Percentiles rank a stretch among this genome's conserved stretches.
Conservation (phyloP, 352 stramenopile genomes). For the Pythium grandisporangium region DNA sequence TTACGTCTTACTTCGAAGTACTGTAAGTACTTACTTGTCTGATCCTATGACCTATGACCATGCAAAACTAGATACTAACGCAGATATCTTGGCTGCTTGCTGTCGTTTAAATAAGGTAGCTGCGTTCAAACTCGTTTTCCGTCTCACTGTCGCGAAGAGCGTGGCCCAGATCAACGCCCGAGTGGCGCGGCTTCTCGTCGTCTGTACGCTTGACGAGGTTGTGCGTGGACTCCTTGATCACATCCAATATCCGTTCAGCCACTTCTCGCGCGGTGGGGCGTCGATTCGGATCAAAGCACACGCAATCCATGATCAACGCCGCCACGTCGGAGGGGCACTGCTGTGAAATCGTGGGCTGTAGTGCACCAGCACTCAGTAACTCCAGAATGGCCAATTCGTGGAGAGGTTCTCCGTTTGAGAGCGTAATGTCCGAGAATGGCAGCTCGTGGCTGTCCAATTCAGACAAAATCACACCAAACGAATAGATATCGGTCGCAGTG, state of each 20-base stretch:
- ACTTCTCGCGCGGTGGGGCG: slow-evolving; percentile 32
- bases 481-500: slow-evolving; percentile 53
- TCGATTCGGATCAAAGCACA: slow-evolving; percentile 29
- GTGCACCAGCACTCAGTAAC: slow-evolving; percentile 32
- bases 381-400: slow-evolving; percentile 38
- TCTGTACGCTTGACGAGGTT: too few species aligned
- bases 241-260: slow-evolving; percentile 27
- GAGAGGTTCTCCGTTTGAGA: slow-evolving; percentile 42
- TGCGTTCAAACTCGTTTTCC: too few species aligned
- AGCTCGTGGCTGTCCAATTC: slow-evolving; percentile 65
- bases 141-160: too few species aligned
- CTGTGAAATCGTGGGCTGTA: slow-evolving; percentile 38
- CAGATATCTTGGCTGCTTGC: too few species aligned
- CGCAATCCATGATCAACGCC: slow-evolving; percentile 38
- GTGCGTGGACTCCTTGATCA: too few species aligned
- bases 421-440: slow-evolving; percentile 49
- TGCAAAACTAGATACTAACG: too few species aligned
- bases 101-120: too few species aligned
- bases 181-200: too few species aligned
- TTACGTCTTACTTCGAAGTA: too few species aligned
- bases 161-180: too few species aligned
- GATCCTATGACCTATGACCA: too few species aligned
- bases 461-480: slow-evolving; percentile 59
- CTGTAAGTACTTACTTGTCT: too few species aligned
- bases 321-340: slow-evolving; percentile 34